Evolutionary conservation across 1,284 basidiomycete species (phyloP).

Genomic region (Trichosporon sp.): DNA sequence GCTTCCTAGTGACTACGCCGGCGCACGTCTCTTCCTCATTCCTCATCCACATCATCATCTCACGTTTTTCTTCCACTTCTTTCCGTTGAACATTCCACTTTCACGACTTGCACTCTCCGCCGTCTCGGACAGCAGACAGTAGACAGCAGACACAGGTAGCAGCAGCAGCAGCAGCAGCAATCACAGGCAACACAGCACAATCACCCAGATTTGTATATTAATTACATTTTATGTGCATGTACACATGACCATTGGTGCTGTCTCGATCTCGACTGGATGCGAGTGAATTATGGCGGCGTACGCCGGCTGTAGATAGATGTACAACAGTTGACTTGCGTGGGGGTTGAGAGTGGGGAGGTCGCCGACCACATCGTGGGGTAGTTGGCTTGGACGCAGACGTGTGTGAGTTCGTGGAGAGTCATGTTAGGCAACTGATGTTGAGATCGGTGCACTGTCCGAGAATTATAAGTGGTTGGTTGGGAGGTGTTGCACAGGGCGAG

Average conservation of each 20-base stretch:
- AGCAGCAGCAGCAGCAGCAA: not conserved
- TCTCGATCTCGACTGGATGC: no score
- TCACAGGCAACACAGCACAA: constrained; percentile 5
- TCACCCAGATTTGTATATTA: constrained; percentile 17
- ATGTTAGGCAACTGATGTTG: not conserved
- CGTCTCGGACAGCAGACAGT: not conserved
- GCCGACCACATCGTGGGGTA: no score
- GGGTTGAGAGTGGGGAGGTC: not conserved
- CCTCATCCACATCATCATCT: not conserved
- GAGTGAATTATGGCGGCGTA: not conserved
- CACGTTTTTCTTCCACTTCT: not conserved
- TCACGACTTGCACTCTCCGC: not conserved
- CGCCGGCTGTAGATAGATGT: not conserved
- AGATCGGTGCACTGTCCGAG: not conserved
- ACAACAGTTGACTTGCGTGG: not conserved
- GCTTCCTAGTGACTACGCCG: no score
- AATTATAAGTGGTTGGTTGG: no score
- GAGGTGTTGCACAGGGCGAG: no score
- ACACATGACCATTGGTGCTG: not conserved
- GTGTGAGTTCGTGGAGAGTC: not conserved
- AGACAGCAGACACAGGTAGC: not conserved
- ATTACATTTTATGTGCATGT: constrained; percentile 19
- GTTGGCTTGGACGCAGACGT: not conserved
- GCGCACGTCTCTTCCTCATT: no score
- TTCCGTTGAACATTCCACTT: not conserved